A percentile compares a stretch with the other conserved stretches of the same genome.
phyloP scores from a whole-genome alignment of 2,329 filamentous ascomycete species.

The Phialophora expanda region DNA sequence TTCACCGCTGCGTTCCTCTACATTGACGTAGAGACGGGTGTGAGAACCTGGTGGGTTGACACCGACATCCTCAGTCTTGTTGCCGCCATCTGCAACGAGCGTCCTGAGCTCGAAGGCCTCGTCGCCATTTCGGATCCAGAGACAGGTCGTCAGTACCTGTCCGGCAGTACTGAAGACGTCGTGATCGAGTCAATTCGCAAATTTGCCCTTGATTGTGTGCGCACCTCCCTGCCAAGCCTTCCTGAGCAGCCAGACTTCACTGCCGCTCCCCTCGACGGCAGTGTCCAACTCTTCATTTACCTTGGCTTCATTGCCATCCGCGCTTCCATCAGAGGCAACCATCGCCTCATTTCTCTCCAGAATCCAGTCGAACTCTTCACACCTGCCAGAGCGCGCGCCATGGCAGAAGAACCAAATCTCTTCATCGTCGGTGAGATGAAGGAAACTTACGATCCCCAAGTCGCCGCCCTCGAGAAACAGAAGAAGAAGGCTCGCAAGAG shows the following conservation, averaged over 20 bases:
- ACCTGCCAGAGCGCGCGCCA: not conserved
- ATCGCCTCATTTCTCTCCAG: not conserved
- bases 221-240: not conserved
- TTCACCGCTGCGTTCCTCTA: slow-evolving; percentile 5
- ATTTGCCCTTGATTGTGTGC: not conserved
- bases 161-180: not conserved
- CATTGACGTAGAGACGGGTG: slow-evolving; percentile 6
- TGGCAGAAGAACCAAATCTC: slow-evolving; percentile 3
- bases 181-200: not conserved
- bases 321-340: slow-evolving; percentile 4
- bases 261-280: not conserved
- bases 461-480: not conserved
- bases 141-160: not conserved
- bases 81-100: not conserved
- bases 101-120: not conserved
- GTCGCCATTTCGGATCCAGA: not conserved
- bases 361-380: not conserved
- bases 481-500: slow-evolving; percentile 5
- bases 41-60: slow-evolving; percentile 6
- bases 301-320: slow-evolving; percentile 15
- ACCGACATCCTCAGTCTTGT: not conserved
- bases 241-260: slow-evolving; percentile 4
- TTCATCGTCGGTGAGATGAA: not conserved
- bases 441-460: not conserved
- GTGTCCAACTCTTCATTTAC: not conserved